Evolutionary conservation across 441 rosid genomes (phyloP), one percentile per base, ranked within the genome.

Genomic region (Gossypium davidsonii): DNA sequence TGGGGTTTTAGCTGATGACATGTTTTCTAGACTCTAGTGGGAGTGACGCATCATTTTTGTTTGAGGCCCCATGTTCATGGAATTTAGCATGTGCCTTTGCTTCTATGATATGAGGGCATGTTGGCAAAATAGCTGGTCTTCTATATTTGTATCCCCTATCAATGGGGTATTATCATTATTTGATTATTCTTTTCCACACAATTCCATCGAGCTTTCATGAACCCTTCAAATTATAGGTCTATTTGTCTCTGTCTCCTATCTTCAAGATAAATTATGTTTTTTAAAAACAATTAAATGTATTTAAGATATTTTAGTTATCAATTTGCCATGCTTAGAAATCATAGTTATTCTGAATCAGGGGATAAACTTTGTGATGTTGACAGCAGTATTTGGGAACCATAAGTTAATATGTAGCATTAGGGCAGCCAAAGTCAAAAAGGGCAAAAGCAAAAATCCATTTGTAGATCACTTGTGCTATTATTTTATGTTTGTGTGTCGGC

Each of bases 1-100:
- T n/a, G 23, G 26, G 57, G 4, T 39, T 52, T 25, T 67, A 18
- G 48, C 49, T 52, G 57, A 66, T 77, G 76, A 77, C 72, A 71
- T 67, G 70, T 67, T 23, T 18, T 55, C 26, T 68, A 46, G 21
- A 48, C 21, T 70, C 11, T 71, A 71, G 78, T 77, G 78, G 76
- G 63, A 64, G 42, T 39, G 21, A 63, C 42, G 44, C 51, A 71
- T 74, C 46, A 59, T 20, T 6, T 15, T 6, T 31, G 11, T 23
- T 11, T 53, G 6, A 18, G 71, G 77, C 60, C 75, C 73, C 78
- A 63, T 51, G 25, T 11, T 58, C 76, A 23, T 3, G 34, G 62
- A 23, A 57, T 57, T 57, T 57, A 57, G 62, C 62, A 57, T 57
- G 62, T 57, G 62, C 3, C 44, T 70, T 60, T 53, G 61, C 18